Base-by-base conservation (phyloP, 306 rosid genomes). In the Acacia confusa region DNA sequence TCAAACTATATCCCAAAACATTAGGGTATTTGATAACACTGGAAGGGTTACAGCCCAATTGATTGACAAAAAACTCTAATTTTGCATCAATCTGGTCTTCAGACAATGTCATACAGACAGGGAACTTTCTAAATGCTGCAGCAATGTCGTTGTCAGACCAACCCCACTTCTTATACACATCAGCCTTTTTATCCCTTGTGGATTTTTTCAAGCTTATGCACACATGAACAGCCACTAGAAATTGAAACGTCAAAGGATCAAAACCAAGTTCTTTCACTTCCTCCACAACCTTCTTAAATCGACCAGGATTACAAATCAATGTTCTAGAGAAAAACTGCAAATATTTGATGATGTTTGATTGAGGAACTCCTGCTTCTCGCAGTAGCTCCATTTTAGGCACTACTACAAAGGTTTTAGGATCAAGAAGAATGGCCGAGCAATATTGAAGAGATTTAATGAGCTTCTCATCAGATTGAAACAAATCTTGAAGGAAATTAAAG, bases 111-210 rank as follows among this genome's bases (percentile, higher is more conserved):
- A 28, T 27, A 13, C 19, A 63, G 20, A 53, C 9, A 9, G 72
- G 72, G 12, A 3, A 7, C 7, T 8, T 67, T 67, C 47, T 67
- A 67, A 67, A 67, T 36, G 72, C 72, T 19, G 7, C 45, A 67
- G 9, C 15, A 67, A 67, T 36, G 27, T 67, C 72, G 20, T 36
- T 36, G 7, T 34, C 47, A 17, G 45, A 66, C 45, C 45, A 66
- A 17, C 71, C 71, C 71, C 87, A 86, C 11, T 70, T 81, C 73
- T 58, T 81, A 70, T 81, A 84, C 63, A 45, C 28, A 16, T 17
- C 24, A 16, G 7, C 24, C 47, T 34, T 66, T 19, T 34, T 66
- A 0, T 44, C 45, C 71, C 45, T 0, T 66, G 45, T 34, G 25
- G 45, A 17, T 66, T 66, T 6, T 50, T 50, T 50, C 2, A 50